Percentiles rank a stretch among this genome's conserved stretches.
Conservation (phyloP, 306 rosid species). For the Sphenostylis stenocarpa region DNA sequence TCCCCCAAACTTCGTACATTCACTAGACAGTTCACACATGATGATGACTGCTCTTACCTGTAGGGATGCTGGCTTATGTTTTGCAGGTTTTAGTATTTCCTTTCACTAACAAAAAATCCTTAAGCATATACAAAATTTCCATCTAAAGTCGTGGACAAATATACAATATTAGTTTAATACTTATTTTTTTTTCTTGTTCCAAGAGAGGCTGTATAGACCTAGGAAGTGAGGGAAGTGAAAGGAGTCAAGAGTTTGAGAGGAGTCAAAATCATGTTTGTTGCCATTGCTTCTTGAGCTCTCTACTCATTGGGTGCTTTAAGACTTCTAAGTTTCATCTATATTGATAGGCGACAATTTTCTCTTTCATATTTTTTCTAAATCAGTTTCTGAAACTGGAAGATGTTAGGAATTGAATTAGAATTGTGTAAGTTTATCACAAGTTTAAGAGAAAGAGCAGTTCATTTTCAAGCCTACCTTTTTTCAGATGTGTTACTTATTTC, state of each 20-base stretch:
- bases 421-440: not conserved
- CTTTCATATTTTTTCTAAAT: not conserved
- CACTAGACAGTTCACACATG: constrained; percentile 86
- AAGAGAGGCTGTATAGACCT: not conserved
- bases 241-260: not conserved
- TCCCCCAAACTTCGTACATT: constrained; percentile 87
- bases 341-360: not conserved
- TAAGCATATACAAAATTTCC: constrained; percentile 6
- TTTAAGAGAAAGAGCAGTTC: not conserved
- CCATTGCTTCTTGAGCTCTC: not conserved
- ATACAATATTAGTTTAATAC: not conserved
- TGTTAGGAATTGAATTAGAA: not conserved
- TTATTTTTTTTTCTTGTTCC: not conserved
- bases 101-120: not conserved
- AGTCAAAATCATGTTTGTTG: not conserved
- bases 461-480: not conserved
- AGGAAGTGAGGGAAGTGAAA: constrained; percentile 1
- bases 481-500: not conserved
- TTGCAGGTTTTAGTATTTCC: constrained; percentile 64
- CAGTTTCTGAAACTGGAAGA: not conserved
- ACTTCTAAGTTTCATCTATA: not conserved
- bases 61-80: constrained; percentile 76
- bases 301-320: not conserved
- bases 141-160: not conserved
- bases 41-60: constrained; percentile 92